phyloP scores from a whole-genome alignment of 805 yeast genomes.

The Isabelozyma gotoi region DNA sequence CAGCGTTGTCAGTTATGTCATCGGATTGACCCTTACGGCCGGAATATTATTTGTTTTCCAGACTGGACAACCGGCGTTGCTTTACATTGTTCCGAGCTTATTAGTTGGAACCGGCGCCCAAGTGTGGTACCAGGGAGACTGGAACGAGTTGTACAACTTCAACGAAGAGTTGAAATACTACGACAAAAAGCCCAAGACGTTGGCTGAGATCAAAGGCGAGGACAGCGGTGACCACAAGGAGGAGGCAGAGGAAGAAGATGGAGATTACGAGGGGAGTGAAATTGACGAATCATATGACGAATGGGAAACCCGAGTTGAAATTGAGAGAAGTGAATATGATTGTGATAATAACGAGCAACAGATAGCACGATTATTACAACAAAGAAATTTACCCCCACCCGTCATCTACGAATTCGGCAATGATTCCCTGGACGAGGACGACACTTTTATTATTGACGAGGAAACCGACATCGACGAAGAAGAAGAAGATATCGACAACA shows the following conservation, averaged over 20 bases:
- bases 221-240: no score
- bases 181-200: slow-evolving; percentile 2
- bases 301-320: slow-evolving; percentile 1
- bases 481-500: slow-evolving; percentile 3
- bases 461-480: slow-evolving; percentile 8
- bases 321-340: slow-evolving; percentile 1
- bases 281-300: slow-evolving; percentile 4
- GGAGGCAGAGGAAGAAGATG: not conserved
- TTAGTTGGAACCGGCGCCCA: slow-evolving; percentile 33
- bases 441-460: slow-evolving; percentile 4
- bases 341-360: not conserved
- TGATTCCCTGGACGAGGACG: slow-evolving; percentile 1
- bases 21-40: slow-evolving; percentile 47
- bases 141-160: slow-evolving; percentile 37
- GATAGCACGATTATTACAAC: not conserved
- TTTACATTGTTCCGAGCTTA: slow-evolving; percentile 57
- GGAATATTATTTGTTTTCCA: slow-evolving; percentile 35
- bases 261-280: slow-evolving; percentile 1
- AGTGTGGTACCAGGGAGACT: slow-evolving; percentile 36
- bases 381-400: not conserved
- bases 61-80: slow-evolving; percentile 65
- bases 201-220: not conserved
- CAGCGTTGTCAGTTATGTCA: slow-evolving; percentile 46
- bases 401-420: slow-evolving; percentile 2
- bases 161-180: slow-evolving; percentile 26